phyloP scores from a whole-genome alignment of 2,329 filamentous ascomycete genomes.

The Ophiocordyceps australis region DNA sequence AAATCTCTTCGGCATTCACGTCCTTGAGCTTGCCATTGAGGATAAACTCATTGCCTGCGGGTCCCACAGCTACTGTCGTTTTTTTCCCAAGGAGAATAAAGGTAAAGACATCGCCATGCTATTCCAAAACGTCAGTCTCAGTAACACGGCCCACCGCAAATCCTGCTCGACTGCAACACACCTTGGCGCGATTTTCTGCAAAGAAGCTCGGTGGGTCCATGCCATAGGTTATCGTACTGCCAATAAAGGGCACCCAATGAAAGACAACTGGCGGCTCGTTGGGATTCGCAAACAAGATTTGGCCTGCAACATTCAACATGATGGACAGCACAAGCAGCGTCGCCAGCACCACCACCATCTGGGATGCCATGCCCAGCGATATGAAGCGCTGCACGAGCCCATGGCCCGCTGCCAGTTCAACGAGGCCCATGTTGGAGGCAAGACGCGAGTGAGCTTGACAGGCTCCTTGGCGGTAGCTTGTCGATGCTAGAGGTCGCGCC shows the following conservation, averaged over 20 bases:
- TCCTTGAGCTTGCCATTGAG: slow-evolving; percentile 82
- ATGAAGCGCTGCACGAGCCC: slow-evolving; percentile 31
- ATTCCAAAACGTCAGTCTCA: slow-evolving; percentile 8
- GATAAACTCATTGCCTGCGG: slow-evolving; percentile 77
- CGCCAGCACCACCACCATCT: slow-evolving; percentile 24
- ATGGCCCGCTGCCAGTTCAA: slow-evolving; percentile 29
- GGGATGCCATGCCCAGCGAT: slow-evolving; percentile 25
- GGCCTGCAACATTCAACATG: slow-evolving; percentile 60
- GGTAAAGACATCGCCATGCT: slow-evolving; percentile 83
- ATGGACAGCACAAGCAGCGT: slow-evolving; percentile 36
- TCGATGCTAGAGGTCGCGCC: neutral
- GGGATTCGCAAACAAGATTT: slow-evolving; percentile 65
- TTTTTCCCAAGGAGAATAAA: slow-evolving; percentile 79
- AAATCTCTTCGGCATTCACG: slow-evolving; percentile 80
- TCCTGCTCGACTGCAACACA: slow-evolving; percentile 17
- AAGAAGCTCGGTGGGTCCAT: slow-evolving; percentile 91
- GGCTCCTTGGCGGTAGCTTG: too few relatives aligned
- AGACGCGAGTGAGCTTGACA: too few relatives aligned
- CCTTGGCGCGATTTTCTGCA: slow-evolving; percentile 56
- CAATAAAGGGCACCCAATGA: slow-evolving; percentile 67
- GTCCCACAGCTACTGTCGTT: slow-evolving; percentile 71
- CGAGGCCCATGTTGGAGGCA: slow-evolving; percentile 28
- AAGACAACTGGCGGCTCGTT: slow-evolving; percentile 71
- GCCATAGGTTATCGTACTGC: slow-evolving; percentile 84
- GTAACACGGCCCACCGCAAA: too few relatives aligned